Percentiles rank a stretch among this genome's conserved stretches.
These are phyloP conservation scores for Pythium angustatum DNA, from an alignment of 352 stramenopile genomes.

Conservation along the genomic window DNA sequence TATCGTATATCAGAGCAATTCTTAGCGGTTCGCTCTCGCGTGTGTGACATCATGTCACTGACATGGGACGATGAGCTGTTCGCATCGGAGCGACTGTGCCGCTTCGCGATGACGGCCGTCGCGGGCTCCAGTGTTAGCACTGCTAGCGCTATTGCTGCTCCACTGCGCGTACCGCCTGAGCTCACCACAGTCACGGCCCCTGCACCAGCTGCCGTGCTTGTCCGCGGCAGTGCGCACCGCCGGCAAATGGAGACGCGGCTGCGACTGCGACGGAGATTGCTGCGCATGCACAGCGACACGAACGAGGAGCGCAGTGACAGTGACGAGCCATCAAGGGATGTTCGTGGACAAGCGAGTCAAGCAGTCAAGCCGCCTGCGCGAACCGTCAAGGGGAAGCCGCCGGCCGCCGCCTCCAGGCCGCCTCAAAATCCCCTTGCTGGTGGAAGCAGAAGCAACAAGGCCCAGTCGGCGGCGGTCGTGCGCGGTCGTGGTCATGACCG, in stretches of 20 bases:
- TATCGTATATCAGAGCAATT: neutral
- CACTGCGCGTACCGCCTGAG: neutral
- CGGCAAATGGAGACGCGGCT: constrained; percentile 45
- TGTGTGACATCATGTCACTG: too few relatives aligned
- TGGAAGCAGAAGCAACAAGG: too few relatives aligned
- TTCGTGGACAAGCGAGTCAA: neutral
- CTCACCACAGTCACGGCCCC: neutral
- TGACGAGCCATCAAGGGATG: neutral
- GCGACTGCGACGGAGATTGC: constrained; percentile 37
- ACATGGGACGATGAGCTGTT: constrained; percentile 18
- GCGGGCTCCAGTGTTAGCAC: too few relatives aligned
- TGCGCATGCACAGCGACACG: constrained; percentile 38
- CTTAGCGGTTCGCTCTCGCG: constrained; percentile 2
- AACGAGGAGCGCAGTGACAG: neutral
- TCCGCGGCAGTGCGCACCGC: neutral
- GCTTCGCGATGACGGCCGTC: too few relatives aligned
- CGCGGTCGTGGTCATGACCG: neutral
- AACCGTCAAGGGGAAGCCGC: neutral
- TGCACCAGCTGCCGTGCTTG: neutral
- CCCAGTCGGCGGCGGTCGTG: too few relatives aligned
- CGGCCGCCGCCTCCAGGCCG: neutral
- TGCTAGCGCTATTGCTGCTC: too few relatives aligned
- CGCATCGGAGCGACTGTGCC: neutral
- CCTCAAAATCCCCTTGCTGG: neutral
- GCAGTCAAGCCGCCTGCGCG: neutral